A percentile compares a stretch with the other conserved stretches of the same genome.
phyloP scores from a whole-genome alignment of 208 protist genomes.

The Plasmodiophora brassicae region DNA sequence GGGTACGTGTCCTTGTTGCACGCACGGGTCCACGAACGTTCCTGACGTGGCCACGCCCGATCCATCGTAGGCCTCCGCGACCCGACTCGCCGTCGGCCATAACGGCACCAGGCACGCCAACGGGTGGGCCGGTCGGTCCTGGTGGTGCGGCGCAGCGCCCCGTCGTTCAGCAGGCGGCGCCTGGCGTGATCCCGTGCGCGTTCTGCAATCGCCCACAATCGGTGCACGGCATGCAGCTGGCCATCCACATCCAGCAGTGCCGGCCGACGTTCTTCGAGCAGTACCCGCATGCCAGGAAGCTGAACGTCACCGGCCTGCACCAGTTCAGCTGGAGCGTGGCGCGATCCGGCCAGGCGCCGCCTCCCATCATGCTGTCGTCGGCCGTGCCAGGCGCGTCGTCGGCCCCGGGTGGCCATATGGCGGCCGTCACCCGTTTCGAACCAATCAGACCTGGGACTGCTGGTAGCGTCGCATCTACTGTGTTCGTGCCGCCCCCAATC shows the following conservation, averaged over 20 bases:
- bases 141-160: too few relatives aligned
- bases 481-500: neutral
- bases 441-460: neutral
- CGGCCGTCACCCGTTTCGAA: neutral
- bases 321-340: neutral
- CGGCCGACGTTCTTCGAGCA: conserved; percentile 6
- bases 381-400: neutral
- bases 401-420: too few relatives aligned
- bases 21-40: too few relatives aligned
- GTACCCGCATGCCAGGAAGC: conserved; percentile 15
- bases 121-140: too few relatives aligned
- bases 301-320: conserved; percentile 1
- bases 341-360: neutral
- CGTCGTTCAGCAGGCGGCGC: neutral
- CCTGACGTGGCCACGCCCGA: too few relatives aligned
- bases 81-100: too few relatives aligned
- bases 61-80: too few relatives aligned
- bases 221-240: neutral
- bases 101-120: too few relatives aligned
- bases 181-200: neutral
- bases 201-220: neutral
- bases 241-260: conserved; percentile 17
- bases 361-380: neutral
- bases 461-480: neutral
- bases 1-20: neutral